phyloP scores from a whole-genome alignment of 306 rosid genomes.

The Gillenia trifoliata region DNA sequence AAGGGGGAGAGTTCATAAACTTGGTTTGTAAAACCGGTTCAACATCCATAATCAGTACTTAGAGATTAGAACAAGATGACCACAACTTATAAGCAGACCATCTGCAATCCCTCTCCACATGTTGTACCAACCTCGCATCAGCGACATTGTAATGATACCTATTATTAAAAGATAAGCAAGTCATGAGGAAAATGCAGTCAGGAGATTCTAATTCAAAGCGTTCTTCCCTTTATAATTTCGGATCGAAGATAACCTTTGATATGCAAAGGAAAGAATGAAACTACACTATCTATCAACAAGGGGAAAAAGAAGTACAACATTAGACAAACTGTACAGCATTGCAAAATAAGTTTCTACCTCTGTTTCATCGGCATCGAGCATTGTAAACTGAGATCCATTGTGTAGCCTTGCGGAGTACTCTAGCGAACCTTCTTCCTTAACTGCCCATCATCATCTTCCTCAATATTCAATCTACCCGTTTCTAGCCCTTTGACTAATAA shows the following conservation, averaged over 20 bases:
- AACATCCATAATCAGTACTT: conserved; percentile 98
- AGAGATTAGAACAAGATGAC: conserved; percentile 82
- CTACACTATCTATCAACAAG: not conserved
- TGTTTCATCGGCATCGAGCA: conserved; percentile 94
- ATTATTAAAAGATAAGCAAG: conserved; percentile 16
- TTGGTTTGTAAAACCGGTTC: conserved; percentile 81
- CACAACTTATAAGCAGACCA: conserved; percentile 88
- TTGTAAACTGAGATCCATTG: conserved; percentile 96
- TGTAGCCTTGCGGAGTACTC: conserved; percentile 89
- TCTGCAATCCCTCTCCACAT: conserved; percentile 91
- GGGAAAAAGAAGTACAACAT: not conserved
- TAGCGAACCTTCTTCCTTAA: conserved; percentile 85
- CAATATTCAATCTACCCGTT: conserved; percentile 73
- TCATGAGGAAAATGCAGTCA: conserved; percentile 1
- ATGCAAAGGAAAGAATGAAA: not conserved
- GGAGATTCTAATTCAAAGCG: not conserved
- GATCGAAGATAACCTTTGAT: not conserved
- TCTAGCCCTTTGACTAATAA: conserved; percentile 79
- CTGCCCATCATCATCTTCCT: conserved; percentile 83
- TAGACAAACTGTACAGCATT: not conserved
- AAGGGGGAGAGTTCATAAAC: conserved; percentile 74
- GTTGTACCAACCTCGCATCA: conserved; percentile 79
- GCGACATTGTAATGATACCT: conserved; percentile 91
- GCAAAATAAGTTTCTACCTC: conserved; percentile 41
- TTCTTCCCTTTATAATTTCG: not conserved